phyloP scores from a whole-genome alignment of 345 rosid genomes.

The Eucalyptus rudis region DNA sequence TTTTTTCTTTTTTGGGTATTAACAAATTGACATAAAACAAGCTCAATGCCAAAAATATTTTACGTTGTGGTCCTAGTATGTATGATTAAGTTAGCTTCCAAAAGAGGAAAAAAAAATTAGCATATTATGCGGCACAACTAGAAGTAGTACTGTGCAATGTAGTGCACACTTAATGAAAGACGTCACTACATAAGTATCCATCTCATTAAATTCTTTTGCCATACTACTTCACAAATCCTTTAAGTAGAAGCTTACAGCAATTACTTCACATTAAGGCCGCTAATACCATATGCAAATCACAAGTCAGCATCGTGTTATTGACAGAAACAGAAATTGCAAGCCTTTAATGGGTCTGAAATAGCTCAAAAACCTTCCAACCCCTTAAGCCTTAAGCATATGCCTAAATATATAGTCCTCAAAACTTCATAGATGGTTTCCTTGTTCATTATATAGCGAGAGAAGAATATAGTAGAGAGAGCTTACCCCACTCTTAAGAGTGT shows the following conservation, averaged over 20 bases:
- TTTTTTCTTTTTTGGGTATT: neutral
- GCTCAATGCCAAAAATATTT: neutral
- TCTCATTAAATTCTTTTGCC: neutral
- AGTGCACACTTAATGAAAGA: neutral
- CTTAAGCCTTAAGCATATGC: neutral
- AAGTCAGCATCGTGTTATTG: neutral
- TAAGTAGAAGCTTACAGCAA: neutral
- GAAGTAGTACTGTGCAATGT: neutral
- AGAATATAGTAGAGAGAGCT: conserved; percentile 1
- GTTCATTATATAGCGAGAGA: neutral
- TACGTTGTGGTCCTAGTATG: neutral
- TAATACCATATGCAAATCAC: neutral
- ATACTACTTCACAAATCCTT: neutral
- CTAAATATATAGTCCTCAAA: neutral
- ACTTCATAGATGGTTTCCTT: neutral
- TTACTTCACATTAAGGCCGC: neutral
- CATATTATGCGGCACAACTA: neutral
- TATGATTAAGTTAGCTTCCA: neutral
- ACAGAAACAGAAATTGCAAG: neutral
- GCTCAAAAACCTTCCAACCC: neutral
- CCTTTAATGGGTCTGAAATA: neutral
- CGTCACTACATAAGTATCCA: neutral
- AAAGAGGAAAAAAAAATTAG: neutral
- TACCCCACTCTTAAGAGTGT: conserved; percentile 62
- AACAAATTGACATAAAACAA: neutral